Conservation (phyloP, 176 grass and related monocot species). For the Juncus effusus region DNA sequence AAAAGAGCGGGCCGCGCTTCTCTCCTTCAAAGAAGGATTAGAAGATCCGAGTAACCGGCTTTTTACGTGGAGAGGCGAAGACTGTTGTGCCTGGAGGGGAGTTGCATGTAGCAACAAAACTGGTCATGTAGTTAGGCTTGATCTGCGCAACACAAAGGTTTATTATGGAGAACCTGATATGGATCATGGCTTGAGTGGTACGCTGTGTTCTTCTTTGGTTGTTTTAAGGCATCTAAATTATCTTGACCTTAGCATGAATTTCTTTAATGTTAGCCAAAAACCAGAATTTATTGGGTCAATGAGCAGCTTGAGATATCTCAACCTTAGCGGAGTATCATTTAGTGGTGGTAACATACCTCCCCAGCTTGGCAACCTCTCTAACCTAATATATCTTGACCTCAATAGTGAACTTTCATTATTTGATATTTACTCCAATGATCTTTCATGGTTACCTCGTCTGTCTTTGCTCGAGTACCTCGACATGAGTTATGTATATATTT, state of each 20-base stretch:
- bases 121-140: conserved; percentile 23
- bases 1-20: conserved; percentile 17
- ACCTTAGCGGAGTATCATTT: conserved; percentile 1
- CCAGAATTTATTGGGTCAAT: conserved; percentile 28
- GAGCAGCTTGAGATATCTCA: conserved; percentile 26
- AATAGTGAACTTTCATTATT: background rate
- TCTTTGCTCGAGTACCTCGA: conserved; percentile 3
- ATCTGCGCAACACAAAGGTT: conserved; percentile 4
- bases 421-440: background rate
- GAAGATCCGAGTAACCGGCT: conserved; percentile 5
- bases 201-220: conserved; percentile 24
- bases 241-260: conserved; percentile 38
- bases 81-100: conserved; percentile 40
- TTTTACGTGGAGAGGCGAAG: conserved; percentile 23
- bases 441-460: conserved; percentile 10
- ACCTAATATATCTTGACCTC: conserved; percentile 11
- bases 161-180: background rate
- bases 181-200: background rate
- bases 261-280: conserved; percentile 14
- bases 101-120: conserved; percentile 22
- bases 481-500: background rate
- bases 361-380: conserved; percentile 38
- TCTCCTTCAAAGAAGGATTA: conserved; percentile 22
- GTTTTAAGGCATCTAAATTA: conserved; percentile 15
- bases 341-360: conserved; percentile 10